Evolutionary conservation across 192 early-diverging fungal species (phyloP).

Genomic region (Linnemannia elongata): DNA sequence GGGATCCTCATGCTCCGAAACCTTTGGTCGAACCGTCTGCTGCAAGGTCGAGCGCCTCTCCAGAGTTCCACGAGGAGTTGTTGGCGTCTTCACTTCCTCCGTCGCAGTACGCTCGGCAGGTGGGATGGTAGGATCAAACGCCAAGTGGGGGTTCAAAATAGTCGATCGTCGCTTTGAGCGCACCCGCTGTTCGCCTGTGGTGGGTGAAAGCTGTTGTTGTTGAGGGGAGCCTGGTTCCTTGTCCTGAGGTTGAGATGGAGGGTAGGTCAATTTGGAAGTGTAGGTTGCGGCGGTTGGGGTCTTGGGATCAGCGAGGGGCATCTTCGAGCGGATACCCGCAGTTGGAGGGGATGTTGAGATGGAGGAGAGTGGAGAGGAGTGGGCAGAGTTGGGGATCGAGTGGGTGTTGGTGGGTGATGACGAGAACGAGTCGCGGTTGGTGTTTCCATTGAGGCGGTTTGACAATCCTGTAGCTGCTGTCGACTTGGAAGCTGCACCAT

Average conservation of each 20-base stretch:
- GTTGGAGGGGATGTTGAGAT: slow-evolving; percentile 13
- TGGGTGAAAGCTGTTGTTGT: slow-evolving; percentile 10
- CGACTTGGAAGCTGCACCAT: background rate
- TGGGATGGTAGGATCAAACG: slow-evolving; percentile 39
- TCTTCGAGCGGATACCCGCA: slow-evolving; percentile 8
- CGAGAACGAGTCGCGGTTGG: slow-evolving; percentile 25
- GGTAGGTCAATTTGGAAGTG: background rate
- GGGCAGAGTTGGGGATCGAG: slow-evolving; percentile 30
- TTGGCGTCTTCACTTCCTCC: background rate
- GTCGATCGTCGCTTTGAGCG: slow-evolving; percentile 18
- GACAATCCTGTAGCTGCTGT: background rate
- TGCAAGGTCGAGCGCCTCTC: slow-evolving; percentile 24
- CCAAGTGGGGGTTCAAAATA: slow-evolving; percentile 32
- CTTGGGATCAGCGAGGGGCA: background rate
- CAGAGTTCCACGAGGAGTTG: slow-evolving; percentile 3
- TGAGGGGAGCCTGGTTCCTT: background rate
- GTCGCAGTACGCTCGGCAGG: slow-evolving; percentile 13
- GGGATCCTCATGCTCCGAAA: background rate
- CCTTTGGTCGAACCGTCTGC: background rate
- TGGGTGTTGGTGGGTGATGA: slow-evolving; percentile 36
- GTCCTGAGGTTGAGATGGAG: background rate
- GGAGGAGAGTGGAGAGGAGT: slow-evolving; percentile 35
- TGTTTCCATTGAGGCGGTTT: background rate
- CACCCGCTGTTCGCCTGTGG: background rate
- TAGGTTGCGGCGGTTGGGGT: slow-evolving; percentile 16